Evolutionary conservation across 352 stramenopile genomes (phyloP).

Genomic region (Pythium rhizo-oryzae): DNA sequence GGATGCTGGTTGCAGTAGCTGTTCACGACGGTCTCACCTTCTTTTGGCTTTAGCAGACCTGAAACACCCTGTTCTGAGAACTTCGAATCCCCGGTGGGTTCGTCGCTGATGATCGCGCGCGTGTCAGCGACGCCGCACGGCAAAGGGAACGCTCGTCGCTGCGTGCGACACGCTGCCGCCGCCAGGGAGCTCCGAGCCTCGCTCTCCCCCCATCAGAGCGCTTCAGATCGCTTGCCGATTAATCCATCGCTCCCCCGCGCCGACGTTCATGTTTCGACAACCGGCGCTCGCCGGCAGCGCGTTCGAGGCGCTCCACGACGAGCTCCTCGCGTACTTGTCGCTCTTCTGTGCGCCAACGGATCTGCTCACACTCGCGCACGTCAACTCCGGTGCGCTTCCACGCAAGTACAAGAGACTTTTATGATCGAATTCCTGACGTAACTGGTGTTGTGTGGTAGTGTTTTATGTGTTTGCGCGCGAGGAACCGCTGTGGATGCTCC

Average conservation of each 20-base stretch:
- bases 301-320: constrained; percentile 70
- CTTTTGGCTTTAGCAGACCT: neutral
- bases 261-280: constrained; percentile 49
- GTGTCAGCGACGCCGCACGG: constrained; percentile 1
- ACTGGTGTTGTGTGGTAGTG: constrained; percentile 32
- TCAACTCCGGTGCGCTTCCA: constrained; percentile 62
- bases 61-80: neutral
- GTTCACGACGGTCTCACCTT: neutral
- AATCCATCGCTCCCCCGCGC: no score
- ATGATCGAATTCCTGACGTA: neutral
- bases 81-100: neutral
- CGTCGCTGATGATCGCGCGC: neutral
- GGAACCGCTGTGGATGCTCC: constrained; percentile 83
- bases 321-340: constrained; percentile 78
- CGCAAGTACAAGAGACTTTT: neutral
- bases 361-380: constrained; percentile 60
- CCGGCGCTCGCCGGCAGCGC: constrained; percentile 56
- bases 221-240: no score
- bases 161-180: constrained; percentile 9
- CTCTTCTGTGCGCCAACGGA: constrained; percentile 70
- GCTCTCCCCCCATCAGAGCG: no score
- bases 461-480: constrained; percentile 84
- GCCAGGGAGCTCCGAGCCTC: neutral
- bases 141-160: neutral
- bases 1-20: neutral